These are phyloP conservation scores for Dryas alaskensis DNA, from an alignment of 306 rosid genomes.

Conservation along the genomic window DNA sequence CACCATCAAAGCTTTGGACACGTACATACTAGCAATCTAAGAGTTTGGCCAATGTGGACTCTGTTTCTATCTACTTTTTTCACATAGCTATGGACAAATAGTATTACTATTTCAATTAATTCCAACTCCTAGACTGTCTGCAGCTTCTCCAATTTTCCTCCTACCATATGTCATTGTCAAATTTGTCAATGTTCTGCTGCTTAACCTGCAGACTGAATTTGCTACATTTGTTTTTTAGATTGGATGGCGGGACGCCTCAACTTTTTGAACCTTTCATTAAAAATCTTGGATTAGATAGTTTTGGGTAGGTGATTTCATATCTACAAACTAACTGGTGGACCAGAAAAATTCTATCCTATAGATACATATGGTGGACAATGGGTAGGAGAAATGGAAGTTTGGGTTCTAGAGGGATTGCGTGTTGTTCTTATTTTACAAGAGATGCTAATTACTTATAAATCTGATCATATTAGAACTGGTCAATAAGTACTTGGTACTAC, in stretches of 20 bases:
- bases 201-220: neutral
- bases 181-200: neutral
- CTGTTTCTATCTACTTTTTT: too few species aligned
- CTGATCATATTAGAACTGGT: constrained; percentile 3
- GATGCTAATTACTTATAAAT: neutral
- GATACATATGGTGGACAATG: neutral
- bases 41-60: too few species aligned
- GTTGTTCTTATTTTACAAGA: neutral
- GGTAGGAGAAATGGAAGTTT: constrained; percentile 10
- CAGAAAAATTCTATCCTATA: too few species aligned
- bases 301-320: too few species aligned
- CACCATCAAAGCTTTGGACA: too few species aligned
- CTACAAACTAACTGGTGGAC: too few species aligned
- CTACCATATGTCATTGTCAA: neutral
- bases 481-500: constrained; percentile 2
- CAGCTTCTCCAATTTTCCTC: neutral
- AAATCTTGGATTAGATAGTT: too few species aligned
- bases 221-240: too few species aligned
- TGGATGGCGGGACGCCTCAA: too few species aligned
- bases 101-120: neutral
- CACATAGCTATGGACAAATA: neutral
- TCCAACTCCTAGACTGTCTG: neutral
- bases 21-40: too few species aligned
- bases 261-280: too few species aligned
- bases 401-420: constrained; percentile 10